Conservation (phyloP, 768 basidiomycete species). For the Auriscalpium orientale region DNA sequence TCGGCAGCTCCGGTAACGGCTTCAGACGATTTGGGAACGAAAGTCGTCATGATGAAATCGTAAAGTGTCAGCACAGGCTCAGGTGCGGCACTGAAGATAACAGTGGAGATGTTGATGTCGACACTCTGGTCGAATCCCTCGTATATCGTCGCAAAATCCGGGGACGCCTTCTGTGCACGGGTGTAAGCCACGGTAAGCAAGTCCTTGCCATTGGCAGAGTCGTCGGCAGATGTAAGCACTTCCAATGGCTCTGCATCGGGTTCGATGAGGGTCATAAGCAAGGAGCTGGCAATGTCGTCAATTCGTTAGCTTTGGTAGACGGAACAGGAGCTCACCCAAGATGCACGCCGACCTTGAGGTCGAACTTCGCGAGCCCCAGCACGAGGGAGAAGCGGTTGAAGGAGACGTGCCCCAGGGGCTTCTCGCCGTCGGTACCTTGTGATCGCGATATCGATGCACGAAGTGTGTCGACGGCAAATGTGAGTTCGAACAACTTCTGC, state of each 20-base stretch:
- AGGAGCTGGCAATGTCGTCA: conserved; percentile 38
- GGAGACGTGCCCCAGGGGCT: conserved; percentile 66
- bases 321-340: conserved; percentile 46
- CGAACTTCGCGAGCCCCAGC: conserved; percentile 72
- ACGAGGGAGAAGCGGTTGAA: conserved; percentile 72
- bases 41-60: conserved; percentile 97
- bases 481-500: conserved; percentile 72
- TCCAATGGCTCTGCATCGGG: conserved; percentile 42
- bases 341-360: conserved; percentile 80
- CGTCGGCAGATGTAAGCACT: conserved; percentile 56
- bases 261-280: conserved; percentile 70
- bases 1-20: too few relatives aligned
- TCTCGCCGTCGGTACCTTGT: conserved; percentile 52
- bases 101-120: conserved; percentile 81
- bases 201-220: conserved; percentile 41
- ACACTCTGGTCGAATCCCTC: conserved; percentile 86
- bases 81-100: conserved; percentile 82
- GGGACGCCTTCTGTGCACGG: conserved; percentile 76
- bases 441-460: conserved; percentile 75
- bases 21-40: conserved; percentile 47
- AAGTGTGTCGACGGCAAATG: conserved; percentile 81
- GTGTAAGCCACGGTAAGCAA: conserved; percentile 74
- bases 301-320: conserved; percentile 3
- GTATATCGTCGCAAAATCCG: conserved; percentile 72
- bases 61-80: conserved; percentile 88